These are phyloP conservation scores for Trichoderma virens DNA, from an alignment of 495 filamentous ascomycete species.

Conservation along the genomic window DNA sequence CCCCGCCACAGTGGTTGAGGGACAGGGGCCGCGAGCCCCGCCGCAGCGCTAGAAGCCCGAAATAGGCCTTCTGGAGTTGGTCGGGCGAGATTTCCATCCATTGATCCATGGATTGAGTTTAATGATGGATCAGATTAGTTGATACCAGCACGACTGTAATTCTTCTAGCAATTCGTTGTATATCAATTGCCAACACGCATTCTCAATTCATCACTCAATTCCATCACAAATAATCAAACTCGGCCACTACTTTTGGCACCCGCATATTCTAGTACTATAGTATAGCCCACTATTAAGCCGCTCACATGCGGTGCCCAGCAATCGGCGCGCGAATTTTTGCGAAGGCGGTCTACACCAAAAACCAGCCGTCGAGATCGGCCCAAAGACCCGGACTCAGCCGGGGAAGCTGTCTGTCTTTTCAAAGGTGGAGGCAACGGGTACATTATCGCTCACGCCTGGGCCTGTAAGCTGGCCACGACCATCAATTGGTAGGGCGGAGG, in stretches of 20 bases:
- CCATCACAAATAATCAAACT: background rate
- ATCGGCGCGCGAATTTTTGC: constrained; percentile 5
- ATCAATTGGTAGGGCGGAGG: background rate
- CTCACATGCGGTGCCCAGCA: background rate
- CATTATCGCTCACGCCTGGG: background rate
- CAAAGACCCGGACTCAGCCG: constrained; percentile 4
- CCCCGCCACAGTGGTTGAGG: background rate
- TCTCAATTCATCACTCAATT: background rate
- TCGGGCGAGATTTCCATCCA: background rate
- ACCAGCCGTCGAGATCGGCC: constrained; percentile 2
- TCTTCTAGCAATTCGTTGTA: no score
- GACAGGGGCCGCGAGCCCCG: background rate
- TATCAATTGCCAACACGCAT: no score
- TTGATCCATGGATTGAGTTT: no score
- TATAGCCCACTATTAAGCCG: constrained; percentile 5
- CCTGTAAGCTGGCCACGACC: background rate
- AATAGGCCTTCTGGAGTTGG: background rate
- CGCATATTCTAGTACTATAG: background rate
- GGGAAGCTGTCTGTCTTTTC: constrained; percentile 1
- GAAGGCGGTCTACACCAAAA: background rate
- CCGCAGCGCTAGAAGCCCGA: background rate
- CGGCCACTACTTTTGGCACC: background rate
- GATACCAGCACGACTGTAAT: no score
- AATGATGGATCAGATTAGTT: no score
- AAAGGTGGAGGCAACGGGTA: constrained; percentile 6